Base-by-base conservation (phyloP, 129 eudicot genomes). In the Gnaphalium uliginosum region DNA sequence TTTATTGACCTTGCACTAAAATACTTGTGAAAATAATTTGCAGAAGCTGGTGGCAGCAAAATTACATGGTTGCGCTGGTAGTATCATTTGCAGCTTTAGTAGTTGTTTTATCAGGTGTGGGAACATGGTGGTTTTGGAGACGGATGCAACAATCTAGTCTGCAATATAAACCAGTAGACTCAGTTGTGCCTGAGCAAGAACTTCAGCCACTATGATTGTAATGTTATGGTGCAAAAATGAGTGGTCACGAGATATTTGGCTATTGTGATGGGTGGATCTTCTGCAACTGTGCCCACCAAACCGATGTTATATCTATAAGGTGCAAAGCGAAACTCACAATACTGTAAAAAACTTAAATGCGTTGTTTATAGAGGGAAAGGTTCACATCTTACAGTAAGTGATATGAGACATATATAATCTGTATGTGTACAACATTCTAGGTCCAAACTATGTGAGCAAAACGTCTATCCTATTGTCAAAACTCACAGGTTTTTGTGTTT, bases 1-100 rank as follows among this genome's bases (percentile, higher is more conserved):
- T 63, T 27, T 6, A 27, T 26, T 4, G 21, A 15, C 13, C 41
- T 5, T 27, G 10, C 4, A 35, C 65, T 73, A 39, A 68, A 68
- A 39, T 24, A 23, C n/a, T 63, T 17, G 21, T 63, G 68, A 74
- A 60, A 8, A 71, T 78, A 71, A 46, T 63, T 14, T 74, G 63
- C 90, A 95, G 99, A 88, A 80, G 79, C 37, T 91, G 96, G 97
- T 83, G 90, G 99, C 79, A 84, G 69, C 89, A 73, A 69, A 83
- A 87, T 77, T 66, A 83, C 77, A 17, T 81, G 66, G 78, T 39
- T 27, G 80, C 86, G 30, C 71, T 87, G 6, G 50, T 72, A 48
- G 77, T 79, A 35, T 43, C 89, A 57, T 33, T 79, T 41, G 74
- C 81, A 7, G 76, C 77, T 8, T 58, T 86, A 59, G 81, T 77